Percentiles rank a stretch among this genome's conserved stretches.
These are phyloP conservation scores for Lichtheimia hyalospora DNA, from an alignment of 371 early-diverging fungal species.

Conservation along the genomic window DNA sequence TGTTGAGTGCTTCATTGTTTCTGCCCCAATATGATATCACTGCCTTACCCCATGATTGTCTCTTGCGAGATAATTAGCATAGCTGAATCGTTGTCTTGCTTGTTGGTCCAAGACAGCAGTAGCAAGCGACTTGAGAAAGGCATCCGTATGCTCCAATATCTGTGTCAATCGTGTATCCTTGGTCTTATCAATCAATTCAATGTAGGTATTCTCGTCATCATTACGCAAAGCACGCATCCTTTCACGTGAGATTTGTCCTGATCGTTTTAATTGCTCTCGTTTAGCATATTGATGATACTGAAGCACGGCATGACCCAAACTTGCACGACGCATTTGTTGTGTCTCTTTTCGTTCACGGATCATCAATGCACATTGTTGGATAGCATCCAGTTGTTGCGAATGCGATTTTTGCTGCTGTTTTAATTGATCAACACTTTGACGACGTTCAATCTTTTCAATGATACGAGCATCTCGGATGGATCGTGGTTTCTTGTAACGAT, in stretches of 20 bases:
- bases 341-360: slow-evolving; percentile 65
- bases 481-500: slow-evolving; percentile 87
- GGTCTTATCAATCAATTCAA: slow-evolving; percentile 89
- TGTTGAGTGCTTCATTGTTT: slow-evolving; percentile 18
- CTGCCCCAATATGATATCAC: neutral
- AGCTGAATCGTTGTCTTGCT: slow-evolving; percentile 37
- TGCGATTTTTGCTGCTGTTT: slow-evolving; percentile 84
- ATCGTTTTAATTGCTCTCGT: slow-evolving; percentile 87
- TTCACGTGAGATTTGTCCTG: slow-evolving; percentile 82
- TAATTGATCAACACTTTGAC: slow-evolving; percentile 85
- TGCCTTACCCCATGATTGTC: too few species aligned
- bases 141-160: slow-evolving; percentile 85
- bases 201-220: slow-evolving; percentile 95
- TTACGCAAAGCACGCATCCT: slow-evolving; percentile 91
- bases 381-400: slow-evolving; percentile 70
- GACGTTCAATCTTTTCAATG: slow-evolving; percentile 90
- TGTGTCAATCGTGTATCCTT: slow-evolving; percentile 96
- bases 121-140: slow-evolving; percentile 79
- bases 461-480: slow-evolving; percentile 86
- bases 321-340: slow-evolving; percentile 57
- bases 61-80: slow-evolving; percentile 38
- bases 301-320: slow-evolving; percentile 79
- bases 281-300: slow-evolving; percentile 79
- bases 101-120: slow-evolving; percentile 68
- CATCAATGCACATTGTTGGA: slow-evolving; percentile 75